Percentiles rank a stretch among this genome's conserved stretches.
Conservation (phyloP, 495 filamentous ascomycete species). For the Friedmanniomyces simplex region DNA sequence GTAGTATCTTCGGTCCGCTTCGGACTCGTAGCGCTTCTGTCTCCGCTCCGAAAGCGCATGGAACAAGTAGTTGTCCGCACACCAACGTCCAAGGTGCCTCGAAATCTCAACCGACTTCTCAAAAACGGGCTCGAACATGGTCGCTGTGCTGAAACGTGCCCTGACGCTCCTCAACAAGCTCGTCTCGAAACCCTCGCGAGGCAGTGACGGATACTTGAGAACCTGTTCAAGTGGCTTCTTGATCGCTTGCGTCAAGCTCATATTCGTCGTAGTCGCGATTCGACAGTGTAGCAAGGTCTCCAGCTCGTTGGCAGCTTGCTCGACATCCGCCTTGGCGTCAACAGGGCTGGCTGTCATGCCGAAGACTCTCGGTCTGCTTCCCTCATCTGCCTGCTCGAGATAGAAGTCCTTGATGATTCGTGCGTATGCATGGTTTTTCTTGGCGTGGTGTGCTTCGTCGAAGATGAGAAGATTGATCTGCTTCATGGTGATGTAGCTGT, state of each 20-base stretch:
- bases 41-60: constrained; percentile 54
- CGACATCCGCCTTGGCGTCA: constrained; percentile 66
- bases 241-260: constrained; percentile 47
- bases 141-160: constrained; percentile 44
- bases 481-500: constrained; percentile 69
- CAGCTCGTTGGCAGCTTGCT: constrained; percentile 57
- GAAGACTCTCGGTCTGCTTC: constrained; percentile 65
- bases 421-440: constrained; percentile 89
- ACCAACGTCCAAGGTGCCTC: constrained; percentile 73
- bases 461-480: constrained; percentile 88
- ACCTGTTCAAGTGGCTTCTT: constrained; percentile 51
- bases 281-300: constrained; percentile 67
- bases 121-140: constrained; percentile 49
- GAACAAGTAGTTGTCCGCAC: constrained; percentile 71
- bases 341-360: constrained; percentile 97
- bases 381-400: constrained; percentile 32
- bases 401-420: constrained; percentile 88
- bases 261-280: constrained; percentile 72
- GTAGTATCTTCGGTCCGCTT: neutral
- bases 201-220: constrained; percentile 45
- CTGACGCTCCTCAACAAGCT: constrained; percentile 49
- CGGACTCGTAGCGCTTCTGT: neutral
- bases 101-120: constrained; percentile 45
- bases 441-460: constrained; percentile 94
- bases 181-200: constrained; percentile 47